These are phyloP conservation scores for Forsythia suspensa DNA, from an alignment of 257 asterid species.

Conservation along the genomic window DNA sequence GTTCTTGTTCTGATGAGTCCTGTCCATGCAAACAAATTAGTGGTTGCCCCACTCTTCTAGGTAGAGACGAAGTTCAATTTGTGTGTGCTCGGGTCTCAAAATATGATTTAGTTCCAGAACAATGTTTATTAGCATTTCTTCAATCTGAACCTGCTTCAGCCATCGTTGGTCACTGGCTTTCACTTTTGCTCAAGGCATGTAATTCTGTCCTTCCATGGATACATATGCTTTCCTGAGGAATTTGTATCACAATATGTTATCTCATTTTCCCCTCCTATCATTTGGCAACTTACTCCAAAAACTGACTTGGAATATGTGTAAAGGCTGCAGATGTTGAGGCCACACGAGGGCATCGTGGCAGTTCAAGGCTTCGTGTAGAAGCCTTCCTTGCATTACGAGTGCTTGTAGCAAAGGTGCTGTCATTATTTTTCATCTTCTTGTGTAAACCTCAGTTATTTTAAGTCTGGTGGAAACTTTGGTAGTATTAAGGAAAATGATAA, in stretches of 20 bases:
- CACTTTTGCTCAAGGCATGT: constrained; percentile 89
- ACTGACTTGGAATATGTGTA: constrained; percentile 41
- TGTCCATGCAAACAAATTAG: constrained; percentile 72
- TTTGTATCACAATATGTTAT: constrained; percentile 8
- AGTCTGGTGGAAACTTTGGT: not conserved
- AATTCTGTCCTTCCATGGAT: constrained; percentile 19
- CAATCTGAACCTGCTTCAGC: constrained; percentile 91
- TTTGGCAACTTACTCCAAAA: constrained; percentile 13
- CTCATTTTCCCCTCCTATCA: constrained; percentile 1
- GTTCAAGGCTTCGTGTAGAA: constrained; percentile 81
- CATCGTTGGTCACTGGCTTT: constrained; percentile 96
- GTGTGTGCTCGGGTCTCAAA: constrained; percentile 31
- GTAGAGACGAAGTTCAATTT: constrained; percentile 35
- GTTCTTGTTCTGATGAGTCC: constrained; percentile 57
- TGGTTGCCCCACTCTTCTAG: constrained; percentile 45
- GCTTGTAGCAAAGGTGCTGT: constrained; percentile 82
- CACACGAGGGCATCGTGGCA: constrained; percentile 82
- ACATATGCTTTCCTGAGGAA: constrained; percentile 10
- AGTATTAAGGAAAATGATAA: constrained; percentile 7
- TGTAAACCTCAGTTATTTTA: constrained; percentile 11
- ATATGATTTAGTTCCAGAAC: constrained; percentile 33
- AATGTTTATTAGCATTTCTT: constrained; percentile 79
- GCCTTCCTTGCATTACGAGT: constrained; percentile 74
- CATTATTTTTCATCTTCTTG: constrained; percentile 17
- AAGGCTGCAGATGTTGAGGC: constrained; percentile 96